Percentiles rank a stretch among this genome's conserved stretches.
Evolutionary conservation across 768 basidiomycete species (phyloP).

Genomic region (Grammothele lineata): DNA sequence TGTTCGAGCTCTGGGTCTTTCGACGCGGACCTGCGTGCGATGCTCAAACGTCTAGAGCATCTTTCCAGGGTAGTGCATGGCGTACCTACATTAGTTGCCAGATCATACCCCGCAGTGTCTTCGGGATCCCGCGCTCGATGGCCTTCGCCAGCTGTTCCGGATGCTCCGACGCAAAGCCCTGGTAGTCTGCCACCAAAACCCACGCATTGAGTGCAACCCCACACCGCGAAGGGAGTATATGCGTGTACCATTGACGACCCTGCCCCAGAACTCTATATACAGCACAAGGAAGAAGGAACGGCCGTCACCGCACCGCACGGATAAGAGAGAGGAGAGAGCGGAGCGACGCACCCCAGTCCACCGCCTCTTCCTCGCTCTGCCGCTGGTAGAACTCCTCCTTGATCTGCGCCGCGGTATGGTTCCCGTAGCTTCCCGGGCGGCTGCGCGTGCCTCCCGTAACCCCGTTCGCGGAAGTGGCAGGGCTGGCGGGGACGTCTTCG

Average conservation of each 20-base stretch:
- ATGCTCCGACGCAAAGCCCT: slow-evolving; percentile 74
- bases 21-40: slow-evolving; percentile 70
- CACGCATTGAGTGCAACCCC: too few relatives aligned
- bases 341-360: slow-evolving; percentile 70
- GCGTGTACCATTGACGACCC: slow-evolving; percentile 75
- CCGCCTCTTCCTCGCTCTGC: slow-evolving; percentile 38
- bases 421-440: slow-evolving; percentile 33
- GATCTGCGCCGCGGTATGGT: too few relatives aligned
- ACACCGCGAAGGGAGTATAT: too few relatives aligned
- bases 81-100: slow-evolving; percentile 86
- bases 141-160: slow-evolving; percentile 81
- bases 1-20: slow-evolving; percentile 86
- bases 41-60: not conserved
- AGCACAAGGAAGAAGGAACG: too few relatives aligned
- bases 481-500: too few relatives aligned
- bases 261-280: slow-evolving; percentile 85
- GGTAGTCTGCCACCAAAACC: slow-evolving; percentile 91
- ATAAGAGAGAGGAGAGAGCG: not conserved
- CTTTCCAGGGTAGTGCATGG: not conserved
- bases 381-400: slow-evolving; percentile 17
- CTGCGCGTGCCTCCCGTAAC: slow-evolving; percentile 58
- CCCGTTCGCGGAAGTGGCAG: too few relatives aligned
- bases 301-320: slow-evolving; percentile 5
- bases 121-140: slow-evolving; percentile 90
- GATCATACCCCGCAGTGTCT: slow-evolving; percentile 86